These are phyloP conservation scores for Saussurea involucrata DNA, from an alignment of 129 eudicot species.

Conservation along the genomic window DNA sequence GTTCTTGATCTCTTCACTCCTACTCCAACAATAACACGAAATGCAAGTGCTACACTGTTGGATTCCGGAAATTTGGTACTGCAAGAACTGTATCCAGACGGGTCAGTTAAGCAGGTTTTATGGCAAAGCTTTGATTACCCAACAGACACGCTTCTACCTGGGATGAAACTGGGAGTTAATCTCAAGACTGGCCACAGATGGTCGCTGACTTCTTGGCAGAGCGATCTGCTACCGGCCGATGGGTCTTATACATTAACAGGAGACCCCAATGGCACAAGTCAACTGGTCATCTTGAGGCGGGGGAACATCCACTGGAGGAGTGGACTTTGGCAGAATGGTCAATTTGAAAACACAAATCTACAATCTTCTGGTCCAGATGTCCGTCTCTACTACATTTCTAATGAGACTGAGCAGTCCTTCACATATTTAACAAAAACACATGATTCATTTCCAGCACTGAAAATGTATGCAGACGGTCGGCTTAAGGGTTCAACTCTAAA, in stretches of 20 bases:
- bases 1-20: background rate
- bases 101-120: slow-evolving; percentile 13
- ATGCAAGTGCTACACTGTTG: slow-evolving; percentile 21
- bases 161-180: no score
- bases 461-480: slow-evolving; percentile 13
- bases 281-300: slow-evolving; percentile 26
- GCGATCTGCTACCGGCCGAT: no score
- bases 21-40: background rate
- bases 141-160: slow-evolving; percentile 28
- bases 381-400: slow-evolving; percentile 16
- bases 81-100: slow-evolving; percentile 14
- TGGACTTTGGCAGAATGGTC: slow-evolving; percentile 28
- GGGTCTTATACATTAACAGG: no score
- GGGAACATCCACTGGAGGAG: slow-evolving; percentile 32
- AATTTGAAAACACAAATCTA: slow-evolving; percentile 7
- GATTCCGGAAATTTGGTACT: slow-evolving; percentile 42
- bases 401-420: slow-evolving; percentile 30
- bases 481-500: background rate
- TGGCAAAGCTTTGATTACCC: slow-evolving; percentile 56
- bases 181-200: no score
- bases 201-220: no score
- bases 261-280: slow-evolving; percentile 21
- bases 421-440: slow-evolving; percentile 17
- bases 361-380: background rate
- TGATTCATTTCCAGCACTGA: slow-evolving; percentile 20